phyloP scores from a whole-genome alignment of 768 basidiomycete genomes.

The Lentinula raphanica region DNA sequence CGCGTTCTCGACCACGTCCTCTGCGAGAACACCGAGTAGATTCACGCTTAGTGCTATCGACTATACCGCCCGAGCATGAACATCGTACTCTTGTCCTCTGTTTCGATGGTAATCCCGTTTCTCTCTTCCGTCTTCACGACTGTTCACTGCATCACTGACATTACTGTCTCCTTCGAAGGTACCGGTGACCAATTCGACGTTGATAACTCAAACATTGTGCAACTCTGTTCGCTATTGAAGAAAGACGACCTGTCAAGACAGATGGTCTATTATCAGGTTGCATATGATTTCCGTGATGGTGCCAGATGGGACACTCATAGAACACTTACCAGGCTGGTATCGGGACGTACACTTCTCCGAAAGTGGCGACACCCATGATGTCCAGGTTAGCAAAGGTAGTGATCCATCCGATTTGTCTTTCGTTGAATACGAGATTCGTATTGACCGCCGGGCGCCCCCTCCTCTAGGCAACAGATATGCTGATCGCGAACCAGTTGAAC shows the following conservation, averaged over 20 bases:
- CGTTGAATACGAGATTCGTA: not conserved
- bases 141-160: not conserved
- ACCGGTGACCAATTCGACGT: conserved; percentile 48
- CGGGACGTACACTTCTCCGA: conserved; percentile 42
- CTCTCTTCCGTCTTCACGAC: not conserved
- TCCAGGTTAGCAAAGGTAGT: conserved; percentile 36
- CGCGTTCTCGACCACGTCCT: not conserved
- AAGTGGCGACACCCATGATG: conserved; percentile 29
- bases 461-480: conserved; percentile 38
- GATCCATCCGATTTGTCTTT: not conserved
- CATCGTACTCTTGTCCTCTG: conserved; percentile 45
- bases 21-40: not conserved
- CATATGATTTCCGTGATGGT: not conserved
- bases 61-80: not conserved
- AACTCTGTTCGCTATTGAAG: conserved; percentile 44
- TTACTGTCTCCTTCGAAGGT: conserved; percentile 15
- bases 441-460: not conserved
- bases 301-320: not conserved
- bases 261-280: conserved; percentile 55
- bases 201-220: conserved; percentile 53
- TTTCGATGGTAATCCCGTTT: conserved; percentile 34
- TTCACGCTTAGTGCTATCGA: not conserved
- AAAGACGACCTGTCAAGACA: conserved; percentile 49
- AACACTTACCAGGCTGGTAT: conserved; percentile 36
- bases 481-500: conserved; percentile 45